phyloP scores from a whole-genome alignment of 2,329 filamentous ascomycete species.

The Sclerotinia glacialis region DNA sequence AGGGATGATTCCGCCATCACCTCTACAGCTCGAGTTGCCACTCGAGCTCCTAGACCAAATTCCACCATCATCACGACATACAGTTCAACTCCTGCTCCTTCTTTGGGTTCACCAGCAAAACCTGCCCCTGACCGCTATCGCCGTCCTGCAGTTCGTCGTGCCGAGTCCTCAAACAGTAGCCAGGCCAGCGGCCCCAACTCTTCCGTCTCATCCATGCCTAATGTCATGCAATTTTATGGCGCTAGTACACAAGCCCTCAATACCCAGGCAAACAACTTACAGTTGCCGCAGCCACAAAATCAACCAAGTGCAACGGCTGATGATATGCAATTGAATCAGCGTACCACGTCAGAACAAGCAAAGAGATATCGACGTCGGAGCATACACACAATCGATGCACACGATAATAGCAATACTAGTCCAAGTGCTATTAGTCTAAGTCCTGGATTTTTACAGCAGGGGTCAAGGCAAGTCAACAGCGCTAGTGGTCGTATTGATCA shows the following conservation, averaged over 20 bases:
- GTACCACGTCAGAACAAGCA: constrained; percentile 60
- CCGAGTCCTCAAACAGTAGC: constrained; percentile 38
- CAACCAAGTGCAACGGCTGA: constrained; percentile 30
- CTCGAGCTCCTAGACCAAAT: constrained; percentile 37
- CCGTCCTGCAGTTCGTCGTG: constrained; percentile 57
- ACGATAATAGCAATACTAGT: constrained; percentile 26
- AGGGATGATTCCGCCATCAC: constrained; percentile 53
- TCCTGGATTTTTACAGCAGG: constrained; percentile 32
- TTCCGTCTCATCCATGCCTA: constrained; percentile 53
- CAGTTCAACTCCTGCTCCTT: constrained; percentile 51
- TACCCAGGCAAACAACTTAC: constrained; percentile 31
- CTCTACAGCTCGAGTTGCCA: constrained; percentile 36
- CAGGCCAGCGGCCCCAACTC: constrained; percentile 35
- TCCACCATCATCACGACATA: constrained; percentile 44
- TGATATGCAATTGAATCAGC: constrained; percentile 53
- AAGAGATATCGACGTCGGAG: constrained; percentile 81
- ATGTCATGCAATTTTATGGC: constrained; percentile 55
- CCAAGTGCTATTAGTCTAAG: constrained; percentile 19
- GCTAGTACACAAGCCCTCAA: constrained; percentile 40
- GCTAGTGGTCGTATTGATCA: constrained; percentile 37
- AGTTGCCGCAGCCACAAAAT: constrained; percentile 35
- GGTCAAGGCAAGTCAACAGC: constrained; percentile 35
- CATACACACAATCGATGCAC: constrained; percentile 62
- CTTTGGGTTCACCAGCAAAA: constrained; percentile 53
- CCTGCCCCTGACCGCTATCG: constrained; percentile 81